Evolutionary conservation across 1,284 basidiomycete genomes (phyloP).

Genomic region (Hemileccinum hortonii): DNA sequence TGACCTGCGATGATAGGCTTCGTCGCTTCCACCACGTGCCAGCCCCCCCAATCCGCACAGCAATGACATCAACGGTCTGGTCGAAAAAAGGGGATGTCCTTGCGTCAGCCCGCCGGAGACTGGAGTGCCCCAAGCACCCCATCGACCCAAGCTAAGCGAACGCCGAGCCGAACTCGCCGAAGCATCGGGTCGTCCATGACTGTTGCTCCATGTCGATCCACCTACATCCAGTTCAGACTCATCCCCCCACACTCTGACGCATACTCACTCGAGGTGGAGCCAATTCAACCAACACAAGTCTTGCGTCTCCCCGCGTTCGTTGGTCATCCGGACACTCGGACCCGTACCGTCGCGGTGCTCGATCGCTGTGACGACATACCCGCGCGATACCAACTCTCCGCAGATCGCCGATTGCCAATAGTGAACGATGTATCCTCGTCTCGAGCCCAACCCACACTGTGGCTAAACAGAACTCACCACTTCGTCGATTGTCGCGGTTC

Average conservation of each 20-base stretch:
- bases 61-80: not conserved
- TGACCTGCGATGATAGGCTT: slow-evolving; percentile 35
- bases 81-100: not conserved
- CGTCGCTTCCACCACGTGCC: slow-evolving; percentile 22
- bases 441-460: slow-evolving; percentile 33
- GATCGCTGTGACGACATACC: slow-evolving; percentile 46
- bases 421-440: not conserved
- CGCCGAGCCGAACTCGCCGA: slow-evolving; percentile 42
- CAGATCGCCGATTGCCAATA: slow-evolving; percentile 31
- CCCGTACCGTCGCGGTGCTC: slow-evolving; percentile 49
- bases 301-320: slow-evolving; percentile 29
- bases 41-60: slow-evolving; percentile 18
- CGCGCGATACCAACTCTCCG: slow-evolving; percentile 41
- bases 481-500: slow-evolving; percentile 19
- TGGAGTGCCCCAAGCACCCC: slow-evolving; percentile 35
- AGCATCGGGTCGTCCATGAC: slow-evolving; percentile 39
- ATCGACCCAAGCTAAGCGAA: slow-evolving; percentile 44
- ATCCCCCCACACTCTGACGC: not conserved
- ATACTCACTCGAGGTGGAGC: slow-evolving; percentile 34
- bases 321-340: slow-evolving; percentile 38
- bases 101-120: slow-evolving; percentile 17
- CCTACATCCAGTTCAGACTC: slow-evolving; percentile 10
- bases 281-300: slow-evolving; percentile 38
- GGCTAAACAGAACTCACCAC: slow-evolving; percentile 44
- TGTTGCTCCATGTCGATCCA: slow-evolving; percentile 35